Evolutionary conservation across 805 yeast species (phyloP), one percentile per base, ranked within the genome.

Genomic region (Cyberlindnera mississippiensis): DNA sequence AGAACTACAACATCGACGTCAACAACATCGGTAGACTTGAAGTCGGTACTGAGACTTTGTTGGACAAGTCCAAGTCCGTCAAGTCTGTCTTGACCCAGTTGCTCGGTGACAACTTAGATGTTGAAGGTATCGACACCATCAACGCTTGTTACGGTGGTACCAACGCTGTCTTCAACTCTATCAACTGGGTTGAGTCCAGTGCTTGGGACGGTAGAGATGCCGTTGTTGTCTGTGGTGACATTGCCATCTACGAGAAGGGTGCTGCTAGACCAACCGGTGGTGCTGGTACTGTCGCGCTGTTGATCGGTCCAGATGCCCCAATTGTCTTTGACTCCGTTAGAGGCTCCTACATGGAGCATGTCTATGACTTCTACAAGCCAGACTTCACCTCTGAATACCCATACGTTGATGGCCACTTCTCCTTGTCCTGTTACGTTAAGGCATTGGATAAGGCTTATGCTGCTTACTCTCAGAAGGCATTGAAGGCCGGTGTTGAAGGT

Each of bases 261-360:
- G 84, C 95, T 29, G 99, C 99, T 43, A 84, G 99, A 76, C 99
- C 99, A 61, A 93, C 99, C 40, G 99, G 99, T 66, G 99, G 99
- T 72, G 97, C 95, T 41, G 99, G 99, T 63, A 76, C 95, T 36
- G 95, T 91, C 46, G 99, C 99, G 33, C 58, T 93, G 62, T 79
- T 85, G 63, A 86, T 93, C 58, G 99, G 99, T 38, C 96, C 98
- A 40, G 96, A 93, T 62, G 97, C 99, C 31, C 99, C 99, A 52
- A 76, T 93, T 53, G 96, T 87, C 31, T 82, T 93, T 57, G 98
- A 93, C 57, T 69, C 83, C 34, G 77, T 80, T 46, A 87, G 93
- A 71, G 98, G 98, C 50, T 77, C 96, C 17, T 86, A 72, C 75
- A 86, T 93, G 95, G 91, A 87, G 68, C 96, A 93, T 63, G 96